Conservation (phyloP, 2,329 filamentous ascomycete species). For the Aphanocladium album region DNA sequence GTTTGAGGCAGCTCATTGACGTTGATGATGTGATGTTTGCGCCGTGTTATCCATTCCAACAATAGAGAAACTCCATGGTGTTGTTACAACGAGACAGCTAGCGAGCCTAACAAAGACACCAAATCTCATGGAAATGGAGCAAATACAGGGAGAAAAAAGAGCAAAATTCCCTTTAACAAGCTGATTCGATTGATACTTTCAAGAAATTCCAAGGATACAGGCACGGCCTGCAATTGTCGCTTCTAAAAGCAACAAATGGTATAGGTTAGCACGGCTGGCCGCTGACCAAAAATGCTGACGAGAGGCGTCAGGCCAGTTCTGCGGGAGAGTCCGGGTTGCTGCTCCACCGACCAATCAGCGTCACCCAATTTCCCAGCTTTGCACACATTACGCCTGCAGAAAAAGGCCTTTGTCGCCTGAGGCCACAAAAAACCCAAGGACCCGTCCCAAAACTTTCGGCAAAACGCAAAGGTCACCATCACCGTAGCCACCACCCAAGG, state of each 20-base stretch:
- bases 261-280: not conserved
- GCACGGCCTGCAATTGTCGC: not conserved
- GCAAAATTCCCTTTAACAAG: not conserved
- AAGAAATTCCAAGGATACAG: no score
- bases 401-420: conserved; percentile 33
- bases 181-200: no score
- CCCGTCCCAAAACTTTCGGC: conserved; percentile 37
- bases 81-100: no score
- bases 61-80: no score
- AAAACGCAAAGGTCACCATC: conserved; percentile 30
- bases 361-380: conserved; percentile 42
- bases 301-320: not conserved
- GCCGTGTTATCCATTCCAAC: no score
- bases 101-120: no score
- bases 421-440: conserved; percentile 28
- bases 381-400: conserved; percentile 15
- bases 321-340: conserved; percentile 28
- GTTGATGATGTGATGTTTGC: no score
- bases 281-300: not conserved
- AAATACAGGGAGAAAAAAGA: no score
- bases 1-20: no score
- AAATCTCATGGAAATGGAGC: no score
- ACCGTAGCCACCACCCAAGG: conserved; percentile 17
- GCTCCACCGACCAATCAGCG: conserved; percentile 38
- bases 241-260: not conserved